Evolutionary conservation across 2,329 filamentous ascomycete genomes (phyloP), one percentile per base, ranked within the genome.

Genomic region (Fusarium vanettenii): DNA sequence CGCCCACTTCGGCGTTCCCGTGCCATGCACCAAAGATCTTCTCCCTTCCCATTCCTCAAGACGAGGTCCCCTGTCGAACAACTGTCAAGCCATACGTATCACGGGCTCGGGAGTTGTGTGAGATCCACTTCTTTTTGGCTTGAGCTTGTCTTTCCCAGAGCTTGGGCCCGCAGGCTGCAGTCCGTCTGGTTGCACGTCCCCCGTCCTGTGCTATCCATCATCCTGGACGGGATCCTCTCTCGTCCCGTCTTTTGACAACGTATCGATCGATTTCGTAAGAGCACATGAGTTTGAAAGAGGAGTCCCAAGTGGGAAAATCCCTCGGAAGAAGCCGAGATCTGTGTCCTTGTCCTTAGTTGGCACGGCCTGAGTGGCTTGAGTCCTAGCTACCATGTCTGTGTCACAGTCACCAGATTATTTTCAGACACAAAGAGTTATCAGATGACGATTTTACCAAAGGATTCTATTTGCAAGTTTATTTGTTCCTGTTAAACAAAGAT

Each of bases 1-100:
- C 16, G 35, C 50, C 52, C 71, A 73, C 72, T 70, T 75, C 72
- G 72, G 72, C 72, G 72, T 75, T 75, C 50, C 72, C 72, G 69
- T 75, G 31, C 60, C 41, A 41, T 63, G 41, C 43, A 63, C 29
- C 60, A 63, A 63, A 50, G 60, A 64, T 48, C 55, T 57, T 61
- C 56, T 48, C 63, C 45, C 64, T 57, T 43, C 41, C 64, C 50
- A 39, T 52, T 59, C 39, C 41, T 50, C 33, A 57, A 35, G 55
- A 35, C 20, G 33, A 33, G 59, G 59, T 45, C 37, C 67, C 57
- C 64, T 61, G 33, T 65, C 25, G 61, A 66, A 66, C 71, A 48
- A 48, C 43, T 48, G 71, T 72, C 64, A 69, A 64, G 39, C 41
- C 56, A 18, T 57, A 29, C 39, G 59, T 62, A 35, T 20, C 41